Base-by-base conservation (phyloP, 2,329 filamentous ascomycete genomes). In the Fusarium proliferatum region DNA sequence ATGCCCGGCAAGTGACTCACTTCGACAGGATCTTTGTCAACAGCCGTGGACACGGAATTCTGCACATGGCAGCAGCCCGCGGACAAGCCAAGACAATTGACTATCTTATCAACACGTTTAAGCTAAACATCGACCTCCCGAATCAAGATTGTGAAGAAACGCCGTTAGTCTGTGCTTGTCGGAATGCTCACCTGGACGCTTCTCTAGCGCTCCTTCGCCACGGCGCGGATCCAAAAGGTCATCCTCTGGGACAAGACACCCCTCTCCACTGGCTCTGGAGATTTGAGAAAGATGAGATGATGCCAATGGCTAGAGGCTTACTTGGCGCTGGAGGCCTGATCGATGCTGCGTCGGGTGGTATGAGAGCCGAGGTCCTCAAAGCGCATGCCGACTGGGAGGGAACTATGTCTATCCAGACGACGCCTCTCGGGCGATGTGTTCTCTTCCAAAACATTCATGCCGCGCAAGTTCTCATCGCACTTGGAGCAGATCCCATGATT, bases 111-210 rank as follows among this genome's bases (percentile, higher is more conserved):
- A 52, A 21, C 3, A 60, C 21, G 1, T 60, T 60, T 26, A 39
- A 33, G 7, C 26, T 60, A 1, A 30, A 41, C 2, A 60, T 52
- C 1, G 57, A 60, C 0, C 57, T 60, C 0, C 57, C 57, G 1
- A 60, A 60, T 6, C 57, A 60, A 6, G 57, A 60, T 3, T 60
- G 57, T 3, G 57, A 52, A 16, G 58, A 55, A 42, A 61, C 58
- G 0, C 58, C 58, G 2, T 28, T 61, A 6, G 36, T 61, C 1
- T 61, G 58, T 4, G n/a, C 58, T 4, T 61, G 58, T 30, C 58
- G 58, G 2, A 61, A 61, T 5, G 58, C 48, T 9, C 58, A 61
- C 4, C 1, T 61, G 1, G 58, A 61, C 0, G 58, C 58, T 11
- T 33, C 58, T 19, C 48, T 61, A 0, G 13, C 48, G 1, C 38